phyloP scores from a whole-genome alignment of 345 rosid genomes.

The Camelina neglecta region DNA sequence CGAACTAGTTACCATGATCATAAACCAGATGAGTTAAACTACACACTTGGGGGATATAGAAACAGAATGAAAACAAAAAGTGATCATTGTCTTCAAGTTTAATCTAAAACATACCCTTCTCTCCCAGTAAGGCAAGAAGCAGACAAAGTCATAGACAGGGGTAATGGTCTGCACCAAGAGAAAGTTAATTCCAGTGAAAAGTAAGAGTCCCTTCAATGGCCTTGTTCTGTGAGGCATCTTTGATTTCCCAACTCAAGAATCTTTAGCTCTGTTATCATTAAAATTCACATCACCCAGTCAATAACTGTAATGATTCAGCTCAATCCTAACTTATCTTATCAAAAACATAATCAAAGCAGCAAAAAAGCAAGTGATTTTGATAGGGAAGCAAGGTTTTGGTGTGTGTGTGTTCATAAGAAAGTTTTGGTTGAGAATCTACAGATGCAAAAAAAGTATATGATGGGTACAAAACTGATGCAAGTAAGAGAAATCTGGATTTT shows the following conservation, averaged over 20 bases:
- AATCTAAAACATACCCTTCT: conserved; percentile 60
- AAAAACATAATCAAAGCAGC: conserved; percentile 11
- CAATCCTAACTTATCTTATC: conserved; percentile 13
- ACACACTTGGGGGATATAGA: not conserved
- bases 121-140: conserved; percentile 85
- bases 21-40: conserved; percentile 3
- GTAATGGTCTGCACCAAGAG: conserved; percentile 60
- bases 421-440: no score
- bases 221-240: conserved; percentile 69
- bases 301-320: not conserved
- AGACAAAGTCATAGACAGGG: conserved; percentile 76
- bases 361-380: not conserved
- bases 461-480: no score
- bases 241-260: conserved; percentile 4
- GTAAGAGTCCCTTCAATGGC: conserved; percentile 63
- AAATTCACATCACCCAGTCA: conserved; percentile 7
- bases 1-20: conserved; percentile 6
- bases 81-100: not conserved
- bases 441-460: no score
- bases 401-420: no score
- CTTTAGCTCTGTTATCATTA: conserved; percentile 31
- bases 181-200: conserved; percentile 66
- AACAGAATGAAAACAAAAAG: conserved; percentile 4
- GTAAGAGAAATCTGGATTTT: no score
- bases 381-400: no score